Evolutionary conservation across 2,329 filamentous ascomycete species (phyloP).

Genomic region (Coniella lustricola): DNA sequence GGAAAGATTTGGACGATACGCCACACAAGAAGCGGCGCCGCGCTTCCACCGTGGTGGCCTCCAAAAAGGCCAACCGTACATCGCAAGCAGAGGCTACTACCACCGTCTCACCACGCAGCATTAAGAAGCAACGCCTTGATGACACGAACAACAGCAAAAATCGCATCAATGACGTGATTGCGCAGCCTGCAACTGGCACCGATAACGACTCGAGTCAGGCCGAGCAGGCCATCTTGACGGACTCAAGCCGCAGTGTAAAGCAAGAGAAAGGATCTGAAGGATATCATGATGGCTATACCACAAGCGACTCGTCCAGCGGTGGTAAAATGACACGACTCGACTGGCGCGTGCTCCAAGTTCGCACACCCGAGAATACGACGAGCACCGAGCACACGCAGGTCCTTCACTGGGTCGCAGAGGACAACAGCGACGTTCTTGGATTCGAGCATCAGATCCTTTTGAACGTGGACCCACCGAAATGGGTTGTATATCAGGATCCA

Average conservation of each 20-base stretch:
- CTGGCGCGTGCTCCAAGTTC: conserved; percentile 47
- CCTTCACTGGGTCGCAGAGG: conserved; percentile 41
- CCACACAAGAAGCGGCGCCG: conserved; percentile 11
- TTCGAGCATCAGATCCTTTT: conserved; percentile 49
- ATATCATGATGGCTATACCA: conserved; percentile 41
- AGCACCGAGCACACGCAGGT: conserved; percentile 45
- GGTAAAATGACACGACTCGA: conserved; percentile 39
- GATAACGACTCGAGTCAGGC: too few relatives aligned
- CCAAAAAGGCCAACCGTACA: conserved; percentile 2
- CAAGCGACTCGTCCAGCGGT: conserved; percentile 42
- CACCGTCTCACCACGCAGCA: background rate
- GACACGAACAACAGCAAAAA: background rate
- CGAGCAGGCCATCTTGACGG: too few relatives aligned
- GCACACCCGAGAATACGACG: conserved; percentile 39
- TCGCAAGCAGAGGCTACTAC: conserved; percentile 21
- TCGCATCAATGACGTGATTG: background rate
- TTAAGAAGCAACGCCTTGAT: conserved; percentile 5
- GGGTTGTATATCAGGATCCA: conserved; percentile 44
- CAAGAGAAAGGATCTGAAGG: conserved; percentile 27
- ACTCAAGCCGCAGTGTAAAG: too few relatives aligned
- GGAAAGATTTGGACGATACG: conserved; percentile 21
- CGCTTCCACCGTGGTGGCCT: conserved; percentile 13
- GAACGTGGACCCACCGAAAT: conserved; percentile 33
- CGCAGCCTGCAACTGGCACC: background rate
- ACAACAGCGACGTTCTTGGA: conserved; percentile 21